Percentiles rank a stretch among this genome's conserved stretches.
Evolutionary conservation across 805 yeast species (phyloP).

Genomic region (Pichia heedii): DNA sequence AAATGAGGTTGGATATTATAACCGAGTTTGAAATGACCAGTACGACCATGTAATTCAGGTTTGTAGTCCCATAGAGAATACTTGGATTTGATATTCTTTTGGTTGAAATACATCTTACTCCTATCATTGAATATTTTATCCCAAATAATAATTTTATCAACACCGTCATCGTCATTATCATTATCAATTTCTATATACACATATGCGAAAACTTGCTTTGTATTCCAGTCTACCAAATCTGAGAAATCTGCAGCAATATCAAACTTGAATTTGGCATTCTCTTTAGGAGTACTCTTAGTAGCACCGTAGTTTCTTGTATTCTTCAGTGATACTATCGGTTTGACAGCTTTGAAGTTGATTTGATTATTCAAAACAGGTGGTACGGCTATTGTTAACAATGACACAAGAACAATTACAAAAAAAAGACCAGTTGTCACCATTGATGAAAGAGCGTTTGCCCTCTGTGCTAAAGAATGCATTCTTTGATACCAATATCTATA

Average conservation of each 20-base stretch:
- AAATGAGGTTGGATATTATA: slow-evolving; percentile 93
- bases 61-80: slow-evolving; percentile 85
- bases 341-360: slow-evolving; percentile 29
- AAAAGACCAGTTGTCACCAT: slow-evolving; percentile 41
- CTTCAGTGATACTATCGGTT: slow-evolving; percentile 14
- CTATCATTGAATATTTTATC: slow-evolving; percentile 62
- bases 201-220: slow-evolving; percentile 91
- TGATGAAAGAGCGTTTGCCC: slow-evolving; percentile 5
- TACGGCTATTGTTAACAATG: slow-evolving; percentile 23
- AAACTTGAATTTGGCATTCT: slow-evolving; percentile 62
- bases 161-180: background rate
- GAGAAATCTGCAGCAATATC: slow-evolving; percentile 69
- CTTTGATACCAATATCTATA: no score
- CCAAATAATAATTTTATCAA: slow-evolving; percentile 71
- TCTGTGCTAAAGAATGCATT: slow-evolving; percentile 7
- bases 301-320: slow-evolving; percentile 44
- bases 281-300: slow-evolving; percentile 56
- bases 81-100: slow-evolving; percentile 52
- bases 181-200: slow-evolving; percentile 63
- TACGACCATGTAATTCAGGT: slow-evolving; percentile 48
- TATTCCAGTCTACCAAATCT: slow-evolving; percentile 89
- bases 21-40: slow-evolving; percentile 61
- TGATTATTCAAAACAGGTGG: slow-evolving; percentile 34
- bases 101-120: slow-evolving; percentile 48
- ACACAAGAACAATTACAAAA: slow-evolving; percentile 38